Evolutionary conservation across 1,284 basidiomycete genomes (phyloP).

Genomic region (Psilocybe mexicana): DNA sequence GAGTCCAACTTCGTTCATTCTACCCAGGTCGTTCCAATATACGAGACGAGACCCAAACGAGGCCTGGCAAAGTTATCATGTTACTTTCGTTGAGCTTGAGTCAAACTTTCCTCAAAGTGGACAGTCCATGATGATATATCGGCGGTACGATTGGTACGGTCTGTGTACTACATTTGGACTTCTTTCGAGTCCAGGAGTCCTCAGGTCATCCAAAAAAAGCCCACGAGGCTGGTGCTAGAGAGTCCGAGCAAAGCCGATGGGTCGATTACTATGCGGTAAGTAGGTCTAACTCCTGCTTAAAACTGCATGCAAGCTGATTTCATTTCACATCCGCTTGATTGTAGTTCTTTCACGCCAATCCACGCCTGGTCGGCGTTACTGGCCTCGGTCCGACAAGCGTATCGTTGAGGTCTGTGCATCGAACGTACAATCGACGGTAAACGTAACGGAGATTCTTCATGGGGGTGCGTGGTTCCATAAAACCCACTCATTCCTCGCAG

Average conservation of each 20-base stretch:
- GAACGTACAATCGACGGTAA: background rate
- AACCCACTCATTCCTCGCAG: background rate
- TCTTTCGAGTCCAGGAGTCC: background rate
- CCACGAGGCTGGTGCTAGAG: background rate
- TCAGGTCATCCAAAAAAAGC: background rate
- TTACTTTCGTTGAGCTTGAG: conserved; percentile 7
- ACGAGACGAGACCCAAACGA: conserved; percentile 1
- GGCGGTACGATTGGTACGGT: conserved; percentile 1
- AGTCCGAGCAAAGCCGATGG: conserved; percentile 13
- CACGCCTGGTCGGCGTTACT: background rate
- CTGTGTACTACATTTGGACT: background rate
- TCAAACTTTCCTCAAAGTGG: conserved; percentile 1
- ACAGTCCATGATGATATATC: conserved; percentile 3
- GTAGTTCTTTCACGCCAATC: background rate
- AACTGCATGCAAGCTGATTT: background rate
- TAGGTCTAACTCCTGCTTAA: background rate
- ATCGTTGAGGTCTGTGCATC: background rate
- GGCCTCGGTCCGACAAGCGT: background rate
- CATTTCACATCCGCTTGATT: background rate
- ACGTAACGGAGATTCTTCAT: background rate
- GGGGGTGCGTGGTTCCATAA: background rate
- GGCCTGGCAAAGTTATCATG: conserved; percentile 7
- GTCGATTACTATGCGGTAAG: background rate
- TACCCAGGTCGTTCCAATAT: background rate
- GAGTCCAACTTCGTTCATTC: conserved; percentile 2